phyloP scores from a whole-genome alignment of 2,329 filamentous ascomycete genomes.

The Teratosphaeria epicoccoides region DNA sequence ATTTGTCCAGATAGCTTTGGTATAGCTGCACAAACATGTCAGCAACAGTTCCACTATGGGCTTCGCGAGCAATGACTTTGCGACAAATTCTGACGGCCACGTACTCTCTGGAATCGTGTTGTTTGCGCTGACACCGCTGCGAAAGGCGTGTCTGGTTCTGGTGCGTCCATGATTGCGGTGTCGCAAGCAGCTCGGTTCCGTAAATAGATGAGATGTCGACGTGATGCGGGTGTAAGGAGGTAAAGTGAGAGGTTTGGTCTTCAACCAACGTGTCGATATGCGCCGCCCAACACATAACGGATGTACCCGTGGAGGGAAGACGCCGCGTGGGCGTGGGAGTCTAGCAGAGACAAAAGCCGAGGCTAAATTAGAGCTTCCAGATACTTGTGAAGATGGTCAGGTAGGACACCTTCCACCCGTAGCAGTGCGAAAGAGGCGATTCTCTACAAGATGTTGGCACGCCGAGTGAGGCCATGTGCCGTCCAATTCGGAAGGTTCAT shows the following conservation, averaged over 20 bases:
- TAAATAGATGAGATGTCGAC: neutral
- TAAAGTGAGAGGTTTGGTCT: neutral
- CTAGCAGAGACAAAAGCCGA: neutral
- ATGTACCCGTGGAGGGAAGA: neutral
- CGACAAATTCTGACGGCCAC: constrained; percentile 17
- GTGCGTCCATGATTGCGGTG: constrained; percentile 59
- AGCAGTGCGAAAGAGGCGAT: neutral
- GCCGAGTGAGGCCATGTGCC: constrained; percentile 46
- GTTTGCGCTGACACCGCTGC: constrained; percentile 81
- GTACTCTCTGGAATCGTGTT: constrained; percentile 59
- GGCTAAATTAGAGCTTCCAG: neutral
- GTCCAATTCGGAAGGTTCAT: constrained; percentile 49
- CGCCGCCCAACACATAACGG: neutral
- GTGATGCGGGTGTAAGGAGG: neutral
- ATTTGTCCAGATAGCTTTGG: constrained; percentile 87
- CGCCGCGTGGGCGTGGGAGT: neutral
- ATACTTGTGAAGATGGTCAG: neutral
- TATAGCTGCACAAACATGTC: constrained; percentile 56
- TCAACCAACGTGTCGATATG: neutral
- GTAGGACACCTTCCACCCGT: neutral
- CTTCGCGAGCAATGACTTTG: neutral
- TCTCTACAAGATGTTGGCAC: constrained; percentile 17
- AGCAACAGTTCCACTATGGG: neutral
- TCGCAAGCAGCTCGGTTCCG: neutral
- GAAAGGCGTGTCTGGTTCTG: constrained; percentile 87